These are phyloP conservation scores for Globisporangium sylvaticum DNA, from an alignment of 352 stramenopile genomes.

Conservation along the genomic window DNA sequence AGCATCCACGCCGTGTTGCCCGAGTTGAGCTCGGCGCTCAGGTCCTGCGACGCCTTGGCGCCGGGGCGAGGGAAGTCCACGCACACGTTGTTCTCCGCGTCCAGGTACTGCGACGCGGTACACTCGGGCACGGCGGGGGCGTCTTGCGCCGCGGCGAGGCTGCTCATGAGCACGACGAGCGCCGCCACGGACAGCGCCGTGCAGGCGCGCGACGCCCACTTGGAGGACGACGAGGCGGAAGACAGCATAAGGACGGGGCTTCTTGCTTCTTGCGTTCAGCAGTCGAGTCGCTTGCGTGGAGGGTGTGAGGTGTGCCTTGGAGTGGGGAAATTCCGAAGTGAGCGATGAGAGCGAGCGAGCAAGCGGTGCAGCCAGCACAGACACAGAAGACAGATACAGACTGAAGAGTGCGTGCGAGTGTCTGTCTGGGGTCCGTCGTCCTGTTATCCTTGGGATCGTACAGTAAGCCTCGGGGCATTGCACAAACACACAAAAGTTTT, in stretches of 20 bases:
- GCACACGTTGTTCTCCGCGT: constrained; percentile 28
- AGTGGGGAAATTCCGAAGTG: constrained; percentile 17
- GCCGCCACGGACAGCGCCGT: constrained; percentile 11
- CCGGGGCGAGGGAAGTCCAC: constrained; percentile 33
- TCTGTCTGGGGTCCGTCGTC: background rate
- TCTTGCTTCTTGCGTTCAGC: background rate
- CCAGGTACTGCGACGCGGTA: constrained; percentile 33
- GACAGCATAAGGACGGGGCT: background rate
- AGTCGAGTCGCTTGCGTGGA: background rate
- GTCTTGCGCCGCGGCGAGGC: constrained; percentile 7
- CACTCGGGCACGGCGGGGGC: constrained; percentile 3
- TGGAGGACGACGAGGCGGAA: constrained; percentile 7
- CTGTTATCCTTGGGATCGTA: background rate
- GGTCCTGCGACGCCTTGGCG: constrained; percentile 30
- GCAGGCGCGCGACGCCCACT: constrained; percentile 12
- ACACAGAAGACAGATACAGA: background rate
- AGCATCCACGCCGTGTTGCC: constrained; percentile 73
- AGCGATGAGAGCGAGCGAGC: background rate
- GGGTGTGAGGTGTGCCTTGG: constrained; percentile 3
- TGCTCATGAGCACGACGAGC: constrained; percentile 16
- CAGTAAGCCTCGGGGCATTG: background rate
- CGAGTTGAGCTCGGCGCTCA: constrained; percentile 30
- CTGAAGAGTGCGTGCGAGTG: too few relatives aligned
- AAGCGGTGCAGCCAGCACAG: background rate
- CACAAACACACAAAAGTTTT: constrained; percentile 1